Base-by-base conservation (phyloP, 164 flowering plant genomes). In the Vitis labrusca region DNA sequence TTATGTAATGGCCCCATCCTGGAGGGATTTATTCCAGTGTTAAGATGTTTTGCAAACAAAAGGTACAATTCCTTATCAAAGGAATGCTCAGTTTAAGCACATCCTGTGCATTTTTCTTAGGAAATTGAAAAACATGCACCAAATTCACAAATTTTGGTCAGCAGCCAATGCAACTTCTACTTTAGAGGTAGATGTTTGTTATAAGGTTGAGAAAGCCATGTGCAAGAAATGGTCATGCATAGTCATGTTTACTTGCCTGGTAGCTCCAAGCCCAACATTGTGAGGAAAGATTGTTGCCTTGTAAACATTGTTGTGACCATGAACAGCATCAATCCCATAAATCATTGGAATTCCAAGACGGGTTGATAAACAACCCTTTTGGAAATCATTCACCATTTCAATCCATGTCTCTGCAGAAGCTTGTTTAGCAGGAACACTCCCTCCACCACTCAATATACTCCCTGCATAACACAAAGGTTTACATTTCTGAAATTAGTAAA, bases 321-420 rank as follows among this genome's bases (percentile, higher is more conserved):
- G 79, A 69, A 77, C 79, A 52, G 79, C 79, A 72, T 76, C 78
- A 71, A 75, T 75, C 48, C 74, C 79, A 50, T 76, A 76, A 52
- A 77, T 73, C 77, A 77, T 69, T 12, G 80, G 80, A 57, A 77
- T 77, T 27, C 80, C 80, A 10, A 77, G 70, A 10, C 77, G 54
- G 37, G 77, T 73, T 5, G 80, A 77, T 12, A 77, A 61, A 17
- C 66, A 50, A 54, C 77, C 80, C 44, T 73, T 77, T 50, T 77
- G 80, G 16, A 77, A 70, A 9, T 70, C 80, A 70, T 77, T 77
- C 51, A 77, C 71, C 77, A 77, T 77, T 12, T 77, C 37, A 13
- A 77, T 66, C 80, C 80, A 77, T 49, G 65, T 63, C 55, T 77
- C 60, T 12, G 80, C 61, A 49, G 77, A 65, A 55, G 80, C 80